A percentile compares a stretch with the other conserved stretches of the same genome.
These are phyloP conservation scores for Aurantiochytrium sp. DNA, from an alignment of 108 stramenopile genomes.

Conservation along the genomic window DNA sequence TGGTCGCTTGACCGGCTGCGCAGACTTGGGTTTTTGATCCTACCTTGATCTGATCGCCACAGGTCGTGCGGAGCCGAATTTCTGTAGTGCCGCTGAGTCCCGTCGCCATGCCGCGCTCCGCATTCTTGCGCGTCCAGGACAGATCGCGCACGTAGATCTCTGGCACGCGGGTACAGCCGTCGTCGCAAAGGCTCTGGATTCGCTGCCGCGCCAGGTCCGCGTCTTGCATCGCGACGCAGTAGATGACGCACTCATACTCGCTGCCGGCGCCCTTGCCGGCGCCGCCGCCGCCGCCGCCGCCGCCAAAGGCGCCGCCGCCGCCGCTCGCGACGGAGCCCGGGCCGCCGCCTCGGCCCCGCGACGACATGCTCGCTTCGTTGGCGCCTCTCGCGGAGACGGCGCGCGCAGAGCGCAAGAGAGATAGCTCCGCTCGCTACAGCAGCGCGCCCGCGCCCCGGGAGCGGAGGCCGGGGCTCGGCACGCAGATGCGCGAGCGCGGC, in stretches of 20 bases:
- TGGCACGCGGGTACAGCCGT: neutral
- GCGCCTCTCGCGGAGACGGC: too few species aligned
- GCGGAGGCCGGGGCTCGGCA: too few species aligned
- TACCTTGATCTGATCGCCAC: neutral
- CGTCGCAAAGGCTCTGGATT: neutral
- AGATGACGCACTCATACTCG: neutral
- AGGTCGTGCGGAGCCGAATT: neutral
- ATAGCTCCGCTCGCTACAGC: too few species aligned
- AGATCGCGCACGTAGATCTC: neutral
- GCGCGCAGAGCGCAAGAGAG: too few species aligned
- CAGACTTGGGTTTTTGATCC: neutral
- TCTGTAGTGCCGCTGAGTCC: neutral
- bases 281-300: neutral
- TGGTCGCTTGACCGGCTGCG: neutral
- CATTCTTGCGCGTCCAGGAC: neutral
- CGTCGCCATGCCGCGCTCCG: neutral
- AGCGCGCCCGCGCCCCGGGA: too few species aligned
- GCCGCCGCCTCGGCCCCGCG: too few species aligned
- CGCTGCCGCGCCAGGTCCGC: neutral
- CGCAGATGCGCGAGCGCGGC: too few species aligned
- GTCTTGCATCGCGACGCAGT: neutral
- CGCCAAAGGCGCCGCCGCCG: too few species aligned
- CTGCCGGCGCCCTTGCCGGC: neutral
- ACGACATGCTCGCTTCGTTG: too few species aligned
- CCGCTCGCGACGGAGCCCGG: too few species aligned